Evolutionary conservation across 306 rosid species (phyloP).

Genomic region (Prunus salicina): DNA sequence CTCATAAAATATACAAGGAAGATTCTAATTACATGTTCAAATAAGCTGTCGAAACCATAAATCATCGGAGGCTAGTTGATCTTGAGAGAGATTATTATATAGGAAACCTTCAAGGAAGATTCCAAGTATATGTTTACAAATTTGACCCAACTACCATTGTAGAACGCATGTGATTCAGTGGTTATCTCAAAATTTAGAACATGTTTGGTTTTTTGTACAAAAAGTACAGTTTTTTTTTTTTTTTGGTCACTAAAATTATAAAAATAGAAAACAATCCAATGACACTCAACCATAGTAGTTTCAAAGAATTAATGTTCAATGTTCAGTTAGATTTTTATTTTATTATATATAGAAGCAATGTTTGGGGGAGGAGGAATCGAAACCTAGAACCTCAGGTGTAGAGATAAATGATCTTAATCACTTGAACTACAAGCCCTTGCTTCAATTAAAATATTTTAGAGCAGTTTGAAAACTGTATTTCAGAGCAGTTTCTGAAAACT

Average conservation of each 20-base stretch:
- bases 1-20: background rate
- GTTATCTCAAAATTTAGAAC: background rate
- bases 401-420: too few species aligned
- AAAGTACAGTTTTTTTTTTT: too few species aligned
- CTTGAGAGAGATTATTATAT: background rate
- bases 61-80: background rate
- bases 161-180: background rate
- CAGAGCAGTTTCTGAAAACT: too few species aligned
- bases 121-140: background rate
- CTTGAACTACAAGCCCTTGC: too few species aligned
- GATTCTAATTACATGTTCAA: background rate
- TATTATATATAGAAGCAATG: too few species aligned
- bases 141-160: background rate
- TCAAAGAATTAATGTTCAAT: too few species aligned
- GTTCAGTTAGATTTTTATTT: too few species aligned
- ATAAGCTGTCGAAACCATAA: background rate
- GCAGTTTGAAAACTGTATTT: too few species aligned
- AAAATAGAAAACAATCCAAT: background rate
- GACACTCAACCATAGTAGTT: too few species aligned
- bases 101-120: background rate
- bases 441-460: too few species aligned
- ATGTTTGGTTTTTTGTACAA: background rate
- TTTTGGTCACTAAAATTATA: background rate
- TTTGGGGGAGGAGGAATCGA: rapidly evolving
- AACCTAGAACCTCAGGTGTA: too few species aligned